These are phyloP conservation scores for Xylaria sp. DNA, from an alignment of 2,329 filamentous ascomycete species.

Conservation along the genomic window DNA sequence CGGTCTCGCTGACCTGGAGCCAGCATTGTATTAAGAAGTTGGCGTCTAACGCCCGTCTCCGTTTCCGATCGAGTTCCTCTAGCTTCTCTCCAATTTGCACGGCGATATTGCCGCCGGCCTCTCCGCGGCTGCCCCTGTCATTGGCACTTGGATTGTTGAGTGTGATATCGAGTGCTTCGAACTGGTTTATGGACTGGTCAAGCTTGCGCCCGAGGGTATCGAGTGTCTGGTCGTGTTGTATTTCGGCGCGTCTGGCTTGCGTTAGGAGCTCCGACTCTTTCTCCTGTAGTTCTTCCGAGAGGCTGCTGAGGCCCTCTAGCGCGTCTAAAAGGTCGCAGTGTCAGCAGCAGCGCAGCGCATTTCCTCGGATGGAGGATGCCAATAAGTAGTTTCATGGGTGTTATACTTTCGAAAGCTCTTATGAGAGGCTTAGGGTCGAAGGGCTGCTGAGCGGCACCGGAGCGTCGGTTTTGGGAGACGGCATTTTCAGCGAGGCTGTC, in stretches of 20 bases:
- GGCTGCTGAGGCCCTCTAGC: slow-evolving; percentile 73
- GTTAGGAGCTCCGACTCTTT: slow-evolving; percentile 91
- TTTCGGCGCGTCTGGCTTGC: slow-evolving; percentile 89
- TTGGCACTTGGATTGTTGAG: slow-evolving; percentile 71
- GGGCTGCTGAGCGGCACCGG: slow-evolving; percentile 69
- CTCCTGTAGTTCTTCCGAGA: slow-evolving; percentile 86
- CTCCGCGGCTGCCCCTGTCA: slow-evolving; percentile 60
- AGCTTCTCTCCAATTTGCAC: slow-evolving; percentile 94
- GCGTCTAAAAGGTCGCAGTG: slow-evolving; percentile 58
- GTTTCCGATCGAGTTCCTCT: slow-evolving; percentile 93
- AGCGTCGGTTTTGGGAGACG: slow-evolving; percentile 82
- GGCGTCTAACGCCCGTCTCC: slow-evolving; percentile 89
- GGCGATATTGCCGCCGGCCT: slow-evolving; percentile 83
- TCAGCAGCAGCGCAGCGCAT: slow-evolving; percentile 51
- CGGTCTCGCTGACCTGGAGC: slow-evolving; percentile 92
- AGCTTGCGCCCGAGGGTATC: slow-evolving; percentile 89
- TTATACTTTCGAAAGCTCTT: slow-evolving; percentile 84
- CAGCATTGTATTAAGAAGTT: slow-evolving; percentile 97
- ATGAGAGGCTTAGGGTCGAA: slow-evolving; percentile 99
- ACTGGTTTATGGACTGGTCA: slow-evolving; percentile 90
- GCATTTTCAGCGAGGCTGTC: slow-evolving; percentile 90
- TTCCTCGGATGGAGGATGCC: not conserved
- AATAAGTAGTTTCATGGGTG: slow-evolving; percentile 8
- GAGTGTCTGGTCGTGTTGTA: slow-evolving; percentile 90
- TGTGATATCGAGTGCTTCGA: slow-evolving; percentile 87